Conservation (phyloP, 768 basidiomycete species). For the Hydnomerulius pinastri region DNA sequence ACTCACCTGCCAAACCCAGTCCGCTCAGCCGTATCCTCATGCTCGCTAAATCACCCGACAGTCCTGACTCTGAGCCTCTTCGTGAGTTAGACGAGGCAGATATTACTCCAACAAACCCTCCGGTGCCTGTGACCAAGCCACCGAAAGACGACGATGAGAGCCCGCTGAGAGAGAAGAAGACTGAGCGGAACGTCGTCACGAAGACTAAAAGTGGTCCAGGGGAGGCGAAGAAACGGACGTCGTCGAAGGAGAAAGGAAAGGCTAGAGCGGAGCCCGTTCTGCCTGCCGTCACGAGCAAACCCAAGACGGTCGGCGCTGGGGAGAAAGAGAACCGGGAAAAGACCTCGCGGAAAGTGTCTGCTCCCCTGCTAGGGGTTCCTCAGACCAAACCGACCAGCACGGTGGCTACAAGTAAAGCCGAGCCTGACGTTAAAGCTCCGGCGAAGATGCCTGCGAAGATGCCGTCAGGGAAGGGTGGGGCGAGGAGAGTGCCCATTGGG, state of each 20-base stretch:
- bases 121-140: conserved; percentile 13
- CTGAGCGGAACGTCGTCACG: conserved; percentile 33
- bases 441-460: conserved; percentile 29
- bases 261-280: conserved; percentile 25
- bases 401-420: conserved; percentile 13
- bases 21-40: conserved; percentile 79
- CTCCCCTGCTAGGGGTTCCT: conserved; percentile 18
- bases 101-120: conserved; percentile 26
- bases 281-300: conserved; percentile 22
- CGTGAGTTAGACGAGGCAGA: conserved; percentile 16
- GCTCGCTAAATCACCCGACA: conserved; percentile 62
- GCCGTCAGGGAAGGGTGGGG: conserved; percentile 46
- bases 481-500: conserved; percentile 66
- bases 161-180: conserved; percentile 55
- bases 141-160: conserved; percentile 50
- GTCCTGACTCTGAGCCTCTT: conserved; percentile 24
- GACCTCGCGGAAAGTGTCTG: conserved; percentile 31
- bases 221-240: conserved; percentile 30
- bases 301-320: conserved; percentile 30
- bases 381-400: conserved; percentile 19
- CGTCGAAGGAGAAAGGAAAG: conserved; percentile 45
- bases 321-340: conserved; percentile 39
- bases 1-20: conserved; percentile 79
- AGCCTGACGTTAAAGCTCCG: conserved; percentile 8
- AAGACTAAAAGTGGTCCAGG: conserved; percentile 9